phyloP scores from a whole-genome alignment of 2,329 filamentous ascomycete species.

The Thelonectria discophora region DNA sequence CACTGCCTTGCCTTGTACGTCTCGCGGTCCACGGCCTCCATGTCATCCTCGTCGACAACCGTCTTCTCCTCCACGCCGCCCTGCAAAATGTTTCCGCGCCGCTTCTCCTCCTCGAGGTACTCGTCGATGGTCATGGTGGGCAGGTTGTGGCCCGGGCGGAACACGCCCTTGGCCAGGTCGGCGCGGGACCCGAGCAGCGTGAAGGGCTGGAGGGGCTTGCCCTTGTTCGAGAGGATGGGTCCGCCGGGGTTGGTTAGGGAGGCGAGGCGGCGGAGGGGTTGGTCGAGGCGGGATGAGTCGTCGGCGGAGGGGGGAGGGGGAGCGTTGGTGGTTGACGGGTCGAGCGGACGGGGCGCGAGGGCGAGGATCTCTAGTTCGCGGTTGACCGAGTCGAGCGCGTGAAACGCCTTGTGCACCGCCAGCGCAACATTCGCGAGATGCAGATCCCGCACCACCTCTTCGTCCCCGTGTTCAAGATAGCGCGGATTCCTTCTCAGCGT shows the following conservation, averaged over 20 bases:
- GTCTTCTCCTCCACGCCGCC: constrained; percentile 81
- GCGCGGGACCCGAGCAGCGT: constrained; percentile 82
- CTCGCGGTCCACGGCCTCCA: constrained; percentile 86
- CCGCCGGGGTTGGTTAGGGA: constrained; percentile 68
- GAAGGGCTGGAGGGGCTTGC: constrained; percentile 90
- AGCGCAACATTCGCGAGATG: constrained; percentile 80
- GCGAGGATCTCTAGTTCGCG: constrained; percentile 86
- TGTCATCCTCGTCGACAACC: constrained; percentile 87
- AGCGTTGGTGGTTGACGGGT: constrained; percentile 57
- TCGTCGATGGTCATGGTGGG: constrained; percentile 99
- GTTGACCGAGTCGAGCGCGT: constrained; percentile 85
- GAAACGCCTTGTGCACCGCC: constrained; percentile 81
- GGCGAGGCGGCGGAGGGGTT: constrained; percentile 62
- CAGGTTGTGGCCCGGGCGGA: constrained; percentile 88
- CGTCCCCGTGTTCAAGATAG: constrained; percentile 74
- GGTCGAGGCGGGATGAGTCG: constrained; percentile 77
- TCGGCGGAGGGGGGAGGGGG: constrained; percentile 56
- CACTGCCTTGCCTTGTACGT: constrained; percentile 93
- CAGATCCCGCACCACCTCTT: constrained; percentile 81
- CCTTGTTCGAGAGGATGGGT: constrained; percentile 78
- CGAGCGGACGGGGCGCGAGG: constrained; percentile 68
- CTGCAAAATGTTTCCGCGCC: constrained; percentile 87
- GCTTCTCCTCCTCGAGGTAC: constrained; percentile 90
- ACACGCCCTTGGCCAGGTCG: constrained; percentile 81
- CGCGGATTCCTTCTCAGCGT: constrained; percentile 54